Percentiles rank a stretch among this genome's conserved stretches.
Evolutionary conservation across 441 rosid genomes (phyloP).

Genomic region (Macaranga tanarius): DNA sequence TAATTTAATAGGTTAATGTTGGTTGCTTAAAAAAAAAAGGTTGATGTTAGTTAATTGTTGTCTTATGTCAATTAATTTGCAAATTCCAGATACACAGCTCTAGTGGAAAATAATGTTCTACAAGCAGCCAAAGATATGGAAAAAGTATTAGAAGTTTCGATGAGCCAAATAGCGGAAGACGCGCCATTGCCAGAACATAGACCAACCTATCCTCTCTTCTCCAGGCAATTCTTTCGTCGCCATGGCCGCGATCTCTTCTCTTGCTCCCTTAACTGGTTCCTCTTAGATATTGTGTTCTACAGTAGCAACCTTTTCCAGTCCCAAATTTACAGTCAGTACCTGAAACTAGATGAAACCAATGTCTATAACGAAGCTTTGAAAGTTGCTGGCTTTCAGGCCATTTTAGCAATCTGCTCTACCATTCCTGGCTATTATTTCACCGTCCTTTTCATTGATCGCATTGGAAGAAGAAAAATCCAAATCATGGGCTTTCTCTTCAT

Average conservation of each 20-base stretch:
- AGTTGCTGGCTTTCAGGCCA: constrained; percentile 44
- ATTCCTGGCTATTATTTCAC: constrained; percentile 74
- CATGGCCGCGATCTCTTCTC: constrained; percentile 68
- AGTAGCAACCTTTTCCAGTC: constrained; percentile 58
- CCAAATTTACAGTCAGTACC: constrained; percentile 33
- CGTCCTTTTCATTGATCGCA: constrained; percentile 52
- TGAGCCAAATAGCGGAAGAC: constrained; percentile 44
- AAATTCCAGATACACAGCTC: constrained; percentile 57
- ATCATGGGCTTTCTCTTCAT: constrained; percentile 55
- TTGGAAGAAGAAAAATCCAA: constrained; percentile 65
- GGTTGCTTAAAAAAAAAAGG: too few species aligned
- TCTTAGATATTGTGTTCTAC: constrained; percentile 61
- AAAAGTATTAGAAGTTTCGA: constrained; percentile 44
- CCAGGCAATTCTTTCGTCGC: constrained; percentile 48
- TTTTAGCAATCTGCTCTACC: constrained; percentile 49
- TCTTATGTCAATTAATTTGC: too few species aligned
- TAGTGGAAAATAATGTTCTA: constrained; percentile 52
- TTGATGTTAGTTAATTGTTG: too few species aligned
- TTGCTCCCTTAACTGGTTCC: constrained; percentile 57
- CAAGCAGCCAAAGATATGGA: constrained; percentile 74
- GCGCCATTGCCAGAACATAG: constrained; percentile 14
- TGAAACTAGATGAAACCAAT: background rate
- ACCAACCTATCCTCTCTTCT: constrained; percentile 46
- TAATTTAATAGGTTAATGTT: too few species aligned
- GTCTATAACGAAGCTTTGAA: constrained; percentile 41